Base-by-base conservation (phyloP, 441 rosid genomes). In the Erodium chrysanthum region DNA sequence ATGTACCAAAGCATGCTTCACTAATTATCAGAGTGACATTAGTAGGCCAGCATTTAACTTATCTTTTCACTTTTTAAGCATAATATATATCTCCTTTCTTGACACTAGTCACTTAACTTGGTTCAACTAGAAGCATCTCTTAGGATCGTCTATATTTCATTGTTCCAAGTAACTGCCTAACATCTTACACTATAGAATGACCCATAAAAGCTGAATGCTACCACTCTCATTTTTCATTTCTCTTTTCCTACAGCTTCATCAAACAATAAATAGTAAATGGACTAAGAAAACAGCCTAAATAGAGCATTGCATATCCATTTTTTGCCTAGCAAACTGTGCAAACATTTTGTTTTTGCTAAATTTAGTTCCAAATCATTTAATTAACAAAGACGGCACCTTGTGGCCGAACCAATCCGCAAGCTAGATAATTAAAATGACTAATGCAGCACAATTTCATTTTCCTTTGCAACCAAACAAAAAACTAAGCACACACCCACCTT, bases 401-500 rank as follows among this genome's bases (percentile, higher is more conserved):
- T 35, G 50, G 44, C 11, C 8, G 33, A 29, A 29, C 33, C 33
- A 21, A 64, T 64, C 42, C 37, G 42, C 40, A 60, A 21, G 12
- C 7, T 11, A 18, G 48, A 6, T 29, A 6, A 29, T 29, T 0
- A 29, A 29, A 29, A 29, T 29, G 33, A 29, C 33, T 29, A 29
- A 29, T 25, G 23, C 6, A 21, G 46, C 66, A 37, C 44, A 64
- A 64, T 67, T 50, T 42, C 60, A 22, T 48, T 68, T 33, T 68
- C 71, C 56, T 14, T 60, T 75, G 50, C 60, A 59, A 67, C 65
- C 64, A 21, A 42, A 74, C 35, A 66, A 59, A 25, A 66, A 65
- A 64, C 59, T 50, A 46, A n/a, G 29, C 52, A 27, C 65, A 42
- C 58, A 44, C 60, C 11, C 66, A 86, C 92, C 88, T 71, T 73